Evolutionary conservation across 2,329 filamentous ascomycete species (phyloP).

Genomic region (Pseudocercospora cruenta): DNA sequence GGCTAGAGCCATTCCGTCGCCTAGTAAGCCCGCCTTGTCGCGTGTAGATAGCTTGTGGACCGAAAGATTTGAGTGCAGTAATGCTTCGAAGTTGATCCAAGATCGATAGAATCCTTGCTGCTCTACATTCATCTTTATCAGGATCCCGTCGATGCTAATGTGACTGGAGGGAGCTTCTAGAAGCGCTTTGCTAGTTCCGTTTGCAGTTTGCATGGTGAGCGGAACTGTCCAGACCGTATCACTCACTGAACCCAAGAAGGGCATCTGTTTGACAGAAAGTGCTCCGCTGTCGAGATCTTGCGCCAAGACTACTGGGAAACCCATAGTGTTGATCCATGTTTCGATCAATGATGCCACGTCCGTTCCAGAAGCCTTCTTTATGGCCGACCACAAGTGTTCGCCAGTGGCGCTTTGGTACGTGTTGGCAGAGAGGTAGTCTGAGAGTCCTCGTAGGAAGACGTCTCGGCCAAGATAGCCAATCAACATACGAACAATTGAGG

Average conservation of each 20-base stretch:
- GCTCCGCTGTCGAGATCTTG: neutral
- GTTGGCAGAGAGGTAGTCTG: conserved; percentile 84
- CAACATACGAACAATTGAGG: conserved; percentile 95
- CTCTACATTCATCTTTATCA: neutral
- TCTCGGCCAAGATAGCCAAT: conserved; percentile 86
- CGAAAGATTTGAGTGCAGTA: neutral
- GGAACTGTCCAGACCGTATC: neutral
- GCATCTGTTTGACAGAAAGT: neutral
- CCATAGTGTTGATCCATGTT: conserved; percentile 58
- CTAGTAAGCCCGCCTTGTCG: neutral
- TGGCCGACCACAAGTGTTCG: conserved; percentile 83
- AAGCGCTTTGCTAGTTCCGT: neutral
- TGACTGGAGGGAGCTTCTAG: neutral
- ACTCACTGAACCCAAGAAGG: neutral
- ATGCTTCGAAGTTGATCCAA: neutral
- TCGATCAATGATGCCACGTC: conserved; percentile 88
- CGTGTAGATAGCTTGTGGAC: neutral
- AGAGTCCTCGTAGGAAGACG: conserved; percentile 86
- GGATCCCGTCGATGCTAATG: neutral
- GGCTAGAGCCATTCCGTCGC: neutral
- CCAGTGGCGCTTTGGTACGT: conserved; percentile 90
- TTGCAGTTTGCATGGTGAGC: neutral
- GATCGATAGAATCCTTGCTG: neutral
- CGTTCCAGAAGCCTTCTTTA: conserved; percentile 83
- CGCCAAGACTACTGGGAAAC: conserved; percentile 1